Percentiles rank a stretch among this genome's conserved stretches.
Evolutionary conservation across 345 rosid genomes (phyloP).

Genomic region (Carallia pectinifolia): DNA sequence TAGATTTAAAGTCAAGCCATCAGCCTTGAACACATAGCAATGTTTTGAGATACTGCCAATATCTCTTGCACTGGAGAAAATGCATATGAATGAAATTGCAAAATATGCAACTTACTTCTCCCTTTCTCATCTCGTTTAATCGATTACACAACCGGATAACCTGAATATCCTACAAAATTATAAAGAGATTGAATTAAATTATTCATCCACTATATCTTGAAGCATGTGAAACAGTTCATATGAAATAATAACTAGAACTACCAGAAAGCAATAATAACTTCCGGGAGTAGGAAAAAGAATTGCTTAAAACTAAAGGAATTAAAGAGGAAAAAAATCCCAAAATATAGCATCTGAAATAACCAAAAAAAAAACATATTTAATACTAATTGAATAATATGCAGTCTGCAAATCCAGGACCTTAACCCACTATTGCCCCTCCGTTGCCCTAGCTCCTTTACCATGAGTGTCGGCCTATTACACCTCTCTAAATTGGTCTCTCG

Average conservation of each 20-base stretch:
- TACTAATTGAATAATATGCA: constrained; percentile 7
- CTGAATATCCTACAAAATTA: constrained; percentile 61
- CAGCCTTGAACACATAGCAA: neutral
- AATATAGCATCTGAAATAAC: neutral
- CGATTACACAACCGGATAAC: constrained; percentile 67
- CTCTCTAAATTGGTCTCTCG: constrained; percentile 80
- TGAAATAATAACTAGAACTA: neutral
- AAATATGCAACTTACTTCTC: neutral
- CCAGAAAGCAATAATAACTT: neutral
- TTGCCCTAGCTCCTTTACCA: constrained; percentile 36
- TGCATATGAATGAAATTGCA: neutral
- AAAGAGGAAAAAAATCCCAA: neutral
- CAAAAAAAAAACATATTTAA: neutral
- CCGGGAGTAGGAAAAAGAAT: neutral
- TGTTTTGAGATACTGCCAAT: neutral
- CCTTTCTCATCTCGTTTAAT: constrained; percentile 54
- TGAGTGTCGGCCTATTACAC: too few relatives aligned
- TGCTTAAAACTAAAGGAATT: neutral
- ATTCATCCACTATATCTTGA: neutral
- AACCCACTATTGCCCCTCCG: constrained; percentile 62
- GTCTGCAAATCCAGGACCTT: constrained; percentile 11
- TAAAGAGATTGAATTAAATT: neutral
- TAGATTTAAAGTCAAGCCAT: too few relatives aligned
- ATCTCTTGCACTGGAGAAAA: neutral
- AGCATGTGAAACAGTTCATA: neutral